Evolutionary conservation across 768 basidiomycete genomes (phyloP).

Genomic region (Mycena polygramma): DNA sequence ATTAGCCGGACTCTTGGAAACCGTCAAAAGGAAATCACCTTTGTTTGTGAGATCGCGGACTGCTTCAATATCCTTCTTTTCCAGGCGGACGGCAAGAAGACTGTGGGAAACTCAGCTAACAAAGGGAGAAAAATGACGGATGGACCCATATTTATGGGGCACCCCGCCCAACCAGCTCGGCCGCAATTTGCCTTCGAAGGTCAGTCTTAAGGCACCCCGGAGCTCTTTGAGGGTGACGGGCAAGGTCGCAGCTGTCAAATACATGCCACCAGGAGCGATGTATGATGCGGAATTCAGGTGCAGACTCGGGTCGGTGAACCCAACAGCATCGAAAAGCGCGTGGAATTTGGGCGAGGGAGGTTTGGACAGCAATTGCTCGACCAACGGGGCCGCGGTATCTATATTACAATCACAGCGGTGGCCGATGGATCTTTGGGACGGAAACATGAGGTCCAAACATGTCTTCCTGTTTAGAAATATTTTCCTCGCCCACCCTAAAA

Average conservation of each 20-base stretch:
- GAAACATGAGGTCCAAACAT: no score
- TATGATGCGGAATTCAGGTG: slow-evolving; percentile 65
- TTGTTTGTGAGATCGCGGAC: slow-evolving; percentile 55
- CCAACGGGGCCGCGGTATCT: slow-evolving; percentile 59
- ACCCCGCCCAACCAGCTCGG: slow-evolving; percentile 69
- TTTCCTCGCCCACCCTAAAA: no score
- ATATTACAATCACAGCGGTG: no score
- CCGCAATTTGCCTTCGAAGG: slow-evolving; percentile 47
- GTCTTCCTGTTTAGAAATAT: no score
- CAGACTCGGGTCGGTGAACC: slow-evolving; percentile 59
- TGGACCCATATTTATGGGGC: slow-evolving; percentile 55
- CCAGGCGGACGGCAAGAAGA: slow-evolving; percentile 20
- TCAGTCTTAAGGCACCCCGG: slow-evolving; percentile 46
- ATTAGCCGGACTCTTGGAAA: background rate
- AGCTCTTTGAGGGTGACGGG: slow-evolving; percentile 51
- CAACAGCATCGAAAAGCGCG: slow-evolving; percentile 71
- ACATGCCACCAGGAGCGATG: slow-evolving; percentile 66
- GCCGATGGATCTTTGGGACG: no score
- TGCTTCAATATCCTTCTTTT: slow-evolving; percentile 50
- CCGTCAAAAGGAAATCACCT: slow-evolving; percentile 46
- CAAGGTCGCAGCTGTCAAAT: slow-evolving; percentile 64
- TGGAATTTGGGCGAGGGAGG: slow-evolving; percentile 65
- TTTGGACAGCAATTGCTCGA: slow-evolving; percentile 51
- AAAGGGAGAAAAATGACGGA: slow-evolving; percentile 35
- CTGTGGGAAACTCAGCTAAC: slow-evolving; percentile 32